Evolutionary conservation across 2,329 filamentous ascomycete species (phyloP), one percentile per base, ranked within the genome.

Genomic region (Hansfordia pulvinata): DNA sequence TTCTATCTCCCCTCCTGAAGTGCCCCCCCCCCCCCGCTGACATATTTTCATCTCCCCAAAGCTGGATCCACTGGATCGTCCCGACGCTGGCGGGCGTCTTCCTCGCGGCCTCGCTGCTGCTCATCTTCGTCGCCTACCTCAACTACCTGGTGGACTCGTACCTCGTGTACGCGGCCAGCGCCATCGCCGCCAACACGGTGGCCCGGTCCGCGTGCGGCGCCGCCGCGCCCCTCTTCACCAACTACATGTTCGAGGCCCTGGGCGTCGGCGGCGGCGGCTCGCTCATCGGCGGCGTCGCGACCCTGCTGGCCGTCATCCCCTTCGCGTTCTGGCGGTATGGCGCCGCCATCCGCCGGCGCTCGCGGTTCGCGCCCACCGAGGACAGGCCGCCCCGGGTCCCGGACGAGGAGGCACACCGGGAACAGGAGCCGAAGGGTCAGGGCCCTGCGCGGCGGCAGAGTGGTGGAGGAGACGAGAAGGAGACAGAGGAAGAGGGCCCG

Each of bases 191-290:
- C 0, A 66, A 51, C 29, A 66, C 64, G 0, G 56, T 69, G 2
- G 41, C 70, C 7, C 43, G 64, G 18, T 40, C 34, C 8, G 36
- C 64, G 0, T 46, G 63, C 10, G 65, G 62, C n/a, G 63, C 57
- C 1, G 42, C 64, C 17, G 43, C 70, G 2, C 65, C 66, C 1
- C 46, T 71, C 8, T 52, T 52, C 12, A 64, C 58, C 0, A 39
- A 58, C n/a, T 40, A 46, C 16, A 59, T 70, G 56, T 69, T 65
- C 37, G 44, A 56, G 18, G 44, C 44, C 4, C 36, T 70, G 2
- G 64, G 65, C 0, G 35, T 66, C 4, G 64, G 64, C 0, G 69
- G 65, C 62, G 66, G 62, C 0, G 68, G 65, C 34, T 57, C 52
- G 8, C 29, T 68, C 25, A 41, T 67, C 6, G 63, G 49, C 0